Base-by-base conservation (phyloP, 495 filamentous ascomycete species). In the Staphylotrichum tortipilum region DNA sequence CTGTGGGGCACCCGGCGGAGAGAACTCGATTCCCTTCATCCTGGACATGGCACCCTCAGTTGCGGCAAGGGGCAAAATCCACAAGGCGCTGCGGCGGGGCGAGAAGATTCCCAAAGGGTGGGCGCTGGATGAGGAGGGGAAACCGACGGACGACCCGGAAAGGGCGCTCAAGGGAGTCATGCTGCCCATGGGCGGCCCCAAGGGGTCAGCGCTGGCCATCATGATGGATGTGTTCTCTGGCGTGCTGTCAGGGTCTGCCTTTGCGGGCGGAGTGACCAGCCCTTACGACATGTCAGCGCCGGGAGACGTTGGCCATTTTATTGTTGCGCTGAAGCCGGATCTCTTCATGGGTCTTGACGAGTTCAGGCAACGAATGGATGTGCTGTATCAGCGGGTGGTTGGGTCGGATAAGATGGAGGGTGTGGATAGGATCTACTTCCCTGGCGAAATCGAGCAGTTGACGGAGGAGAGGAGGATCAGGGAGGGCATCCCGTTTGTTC, bases 141-240 rank as follows among this genome's bases (percentile, higher is more conserved):
- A 69, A n/a, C 69, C 57, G 50, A 88, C 85, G 1, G 77, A 80
- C 56, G 83, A 89, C 60, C 84, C 85, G 0, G 76, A 65, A 1
- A 68, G 69, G 14, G 85, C 84, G 24, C 59, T 88, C 22, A 70
- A 79, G 43, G 85, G 85, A 0, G 80, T 84, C 1, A 89, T 89
- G 85, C 64, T 87, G 43, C 84, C 85, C 0, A 88, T 89, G 81
- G 85, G 83, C 0, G 85, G 85, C 1, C 83, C 84, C 0, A 89
- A 89, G 63, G 85, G 85, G 4, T 81, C 77, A 15, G 85, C 78
- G 4, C 54, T 89, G 36, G 68, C 82, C 0, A 75, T 89, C 31
- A 88, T 89, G 85, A 88, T 88, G 85, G 85, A 89, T 67, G 82
- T 89, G 3, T 88, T 89, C 52, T 86, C 84, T 6, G 85, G 85